Percentiles rank a stretch among this genome's conserved stretches.
Conservation (phyloP, 108 stramenopile genomes). For the Cylindrotheca fusiformis region DNA sequence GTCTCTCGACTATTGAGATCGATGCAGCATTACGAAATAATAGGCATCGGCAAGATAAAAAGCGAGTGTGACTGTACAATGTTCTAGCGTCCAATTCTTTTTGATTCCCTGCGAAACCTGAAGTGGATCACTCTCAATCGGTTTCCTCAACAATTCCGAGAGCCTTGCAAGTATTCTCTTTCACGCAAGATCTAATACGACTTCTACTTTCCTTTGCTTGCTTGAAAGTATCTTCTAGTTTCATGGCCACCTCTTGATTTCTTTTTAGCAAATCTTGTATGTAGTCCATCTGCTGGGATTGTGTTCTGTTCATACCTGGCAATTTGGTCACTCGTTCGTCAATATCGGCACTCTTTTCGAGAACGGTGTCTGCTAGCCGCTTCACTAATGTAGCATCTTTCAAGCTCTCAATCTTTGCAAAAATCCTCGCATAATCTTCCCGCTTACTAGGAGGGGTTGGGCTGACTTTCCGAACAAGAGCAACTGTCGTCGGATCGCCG, state of each 20-base stretch:
- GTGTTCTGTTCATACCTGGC: conserved; percentile 75
- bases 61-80: too few relatives aligned
- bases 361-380: conserved; percentile 51
- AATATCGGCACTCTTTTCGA: conserved; percentile 70
- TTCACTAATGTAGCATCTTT: conserved; percentile 55
- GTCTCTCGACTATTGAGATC: too few relatives aligned
- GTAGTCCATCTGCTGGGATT: conserved; percentile 59
- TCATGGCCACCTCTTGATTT: conserved; percentile 43
- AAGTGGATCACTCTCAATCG: too few relatives aligned
- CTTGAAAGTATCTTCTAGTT: conserved; percentile 52
- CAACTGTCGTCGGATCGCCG: conserved; percentile 40
- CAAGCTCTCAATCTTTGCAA: conserved; percentile 51
- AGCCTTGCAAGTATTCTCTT: conserved; percentile 61
- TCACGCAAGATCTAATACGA: conserved; percentile 53
- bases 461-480: conserved; percentile 21
- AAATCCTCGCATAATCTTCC: conserved; percentile 56
- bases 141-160: conserved; percentile 67
- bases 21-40: too few relatives aligned
- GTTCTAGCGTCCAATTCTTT: too few relatives aligned
- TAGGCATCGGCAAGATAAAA: too few relatives aligned
- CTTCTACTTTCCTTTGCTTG: conserved; percentile 47
- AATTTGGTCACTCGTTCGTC: conserved; percentile 61
- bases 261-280: conserved; percentile 61
- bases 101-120: too few relatives aligned
- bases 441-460: conserved; percentile 37